Base-by-base conservation (phyloP, 345 rosid species). In the Salix caprea region DNA sequence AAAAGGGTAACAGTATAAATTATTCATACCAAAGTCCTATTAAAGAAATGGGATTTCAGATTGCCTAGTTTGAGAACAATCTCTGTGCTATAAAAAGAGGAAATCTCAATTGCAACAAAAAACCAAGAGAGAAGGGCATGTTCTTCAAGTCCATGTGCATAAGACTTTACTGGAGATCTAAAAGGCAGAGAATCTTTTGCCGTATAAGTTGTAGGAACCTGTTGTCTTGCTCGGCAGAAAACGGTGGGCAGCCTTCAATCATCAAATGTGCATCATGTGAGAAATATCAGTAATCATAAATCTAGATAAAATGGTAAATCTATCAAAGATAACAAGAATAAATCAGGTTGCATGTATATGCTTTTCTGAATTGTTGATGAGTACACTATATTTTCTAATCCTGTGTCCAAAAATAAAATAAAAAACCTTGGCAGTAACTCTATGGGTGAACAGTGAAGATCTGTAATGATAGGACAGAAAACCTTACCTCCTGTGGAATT, bases 81-180 rank as follows among this genome's bases (percentile, higher is more conserved):
- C 23, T 18, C 39, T 8, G 36, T 4, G 11, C 15, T 7, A 18
- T 15, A 67, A 34, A 19, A 67, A 13, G 23, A 23, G 21, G 4
- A 67, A 36, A 21, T 3, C 7, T 19, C 23, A 39, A 24, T 34
- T 8, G 44, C 42, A 78, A 70, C 64, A 74, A 48, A 70, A 39
- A 36, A 44, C 42, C 5, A 76, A 70, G 71, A 65, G 32, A 78
- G 21, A 32, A 40, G 58, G 67, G 83, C 91, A 71, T 80, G 93
- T 98, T 88, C 88, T 88, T 82, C 91, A 67, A 96, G 92, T 64
- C 97, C 97, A 84, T 92, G 94, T 14, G 94, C 86, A 77, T 93
- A 92, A 69, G 60, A 80, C 85, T 90, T 96, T 58, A 88, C 6
- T 67, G 98, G 91, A 84, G 97, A 96, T 81, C 67, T 88, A 74